These are phyloP conservation scores for Dryadomyces quercus-mongolicae DNA, from an alignment of 2,329 filamentous ascomycete genomes.

Conservation along the genomic window DNA sequence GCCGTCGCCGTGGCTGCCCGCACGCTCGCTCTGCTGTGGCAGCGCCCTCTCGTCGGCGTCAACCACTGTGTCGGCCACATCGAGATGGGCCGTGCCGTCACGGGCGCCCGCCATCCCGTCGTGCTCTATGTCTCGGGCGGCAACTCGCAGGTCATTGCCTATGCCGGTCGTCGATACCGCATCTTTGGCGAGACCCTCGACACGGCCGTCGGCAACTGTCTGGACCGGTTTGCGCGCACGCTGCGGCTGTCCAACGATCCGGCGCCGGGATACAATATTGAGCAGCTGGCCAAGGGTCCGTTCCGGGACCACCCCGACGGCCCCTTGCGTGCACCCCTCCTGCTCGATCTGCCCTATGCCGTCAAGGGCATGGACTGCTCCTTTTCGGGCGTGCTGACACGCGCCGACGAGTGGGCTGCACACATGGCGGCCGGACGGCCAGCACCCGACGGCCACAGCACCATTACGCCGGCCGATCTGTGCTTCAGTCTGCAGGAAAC, in stretches of 20 bases:
- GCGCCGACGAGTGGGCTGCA: conserved; percentile 67
- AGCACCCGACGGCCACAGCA: conserved; percentile 36
- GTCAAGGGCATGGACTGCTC: conserved; percentile 99
- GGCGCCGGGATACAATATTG: conserved; percentile 94
- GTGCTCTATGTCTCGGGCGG: conserved; percentile 93
- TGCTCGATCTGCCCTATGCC: conserved; percentile 85
- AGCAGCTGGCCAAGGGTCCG: conserved; percentile 61
- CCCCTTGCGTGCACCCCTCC: conserved; percentile 48
- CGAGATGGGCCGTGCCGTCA: conserved; percentile 94
- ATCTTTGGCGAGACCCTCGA: conserved; percentile 98
- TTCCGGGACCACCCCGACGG: conserved; percentile 7
- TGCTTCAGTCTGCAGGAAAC: conserved; percentile 96
- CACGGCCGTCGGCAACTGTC: conserved; percentile 93
- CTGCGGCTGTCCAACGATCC: conserved; percentile 90
- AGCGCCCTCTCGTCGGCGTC: conserved; percentile 78
- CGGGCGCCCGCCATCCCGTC: conserved; percentile 79
- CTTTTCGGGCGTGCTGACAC: conserved; percentile 83
- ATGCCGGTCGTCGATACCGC: conserved; percentile 84
- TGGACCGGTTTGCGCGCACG: conserved; percentile 89
- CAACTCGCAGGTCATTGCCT: conserved; percentile 97
- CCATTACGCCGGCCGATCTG: conserved; percentile 75
- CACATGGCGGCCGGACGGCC: conserved; percentile 40
- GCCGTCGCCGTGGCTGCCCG: conserved; percentile 63
- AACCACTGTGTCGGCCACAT: conserved; percentile 99
- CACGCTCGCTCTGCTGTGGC: conserved; percentile 73